Evolutionary conservation across 2,329 filamentous ascomycete species (phyloP), one percentile per base, ranked within the genome.

Genomic region (Pseudogymnoascus sp.): DNA sequence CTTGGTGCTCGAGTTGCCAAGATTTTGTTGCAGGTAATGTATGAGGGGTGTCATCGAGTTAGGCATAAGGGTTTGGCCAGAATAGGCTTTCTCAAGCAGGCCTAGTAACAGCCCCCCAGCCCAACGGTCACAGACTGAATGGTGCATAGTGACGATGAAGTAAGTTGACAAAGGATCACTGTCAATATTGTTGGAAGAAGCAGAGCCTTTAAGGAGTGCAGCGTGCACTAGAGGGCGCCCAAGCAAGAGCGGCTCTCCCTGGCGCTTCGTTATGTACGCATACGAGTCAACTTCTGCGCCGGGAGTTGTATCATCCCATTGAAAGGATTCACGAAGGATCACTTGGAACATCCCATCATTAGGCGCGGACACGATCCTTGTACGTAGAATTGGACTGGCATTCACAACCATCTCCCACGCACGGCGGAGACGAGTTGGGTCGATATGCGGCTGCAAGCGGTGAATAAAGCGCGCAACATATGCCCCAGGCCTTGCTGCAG

Each of bases 61-160:
- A 16, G 37, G 37, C 16, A 39, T 4, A 8, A 20, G 16, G 16
- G 16, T 39, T 39, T 39, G 37, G 4, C 37, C 37, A 39, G 37
- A 77, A 18, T 61, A 62, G 4, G 59, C 59, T 30, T 57, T 28
- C 35, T 61, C 47, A 25, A 64, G 54, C 6, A 28, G 5, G 4
- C 57, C 34, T 8, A 60, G 30, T 5, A 64, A 34, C 32, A 47
- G 3, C 6, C 28, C 8, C 69, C 84, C 78, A 2, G 82, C 84
- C 84, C 84, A 86, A 18, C 84, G 83, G 70, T 87, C 84, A 67
- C 85, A 86, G 1, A 85, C 64, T 1, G 80, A 77, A 70, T 87
- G 84, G 65, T 85, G 83, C 9, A 39, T 39, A 85, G 20, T 34
- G 25, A 54, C 35, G 14, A 32, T 18, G n/a, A 54, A 54, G n/a